These are phyloP conservation scores for Hymenoscyphus fructigenus DNA, from an alignment of 2,329 filamentous ascomycete genomes.

Conservation along the genomic window DNA sequence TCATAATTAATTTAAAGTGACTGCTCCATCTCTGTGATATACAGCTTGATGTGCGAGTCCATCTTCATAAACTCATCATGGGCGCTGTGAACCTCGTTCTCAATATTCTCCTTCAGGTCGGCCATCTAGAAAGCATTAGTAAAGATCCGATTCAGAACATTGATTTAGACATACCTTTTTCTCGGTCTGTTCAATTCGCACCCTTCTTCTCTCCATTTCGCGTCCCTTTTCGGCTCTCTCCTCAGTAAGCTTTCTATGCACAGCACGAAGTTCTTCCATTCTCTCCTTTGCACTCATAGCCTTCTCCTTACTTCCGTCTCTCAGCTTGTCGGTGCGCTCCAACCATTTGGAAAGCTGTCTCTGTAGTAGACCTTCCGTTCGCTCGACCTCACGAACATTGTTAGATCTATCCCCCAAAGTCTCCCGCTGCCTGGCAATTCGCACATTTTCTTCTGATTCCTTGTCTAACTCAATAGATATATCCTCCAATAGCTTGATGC, in stretches of 20 bases:
- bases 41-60: conserved; percentile 94
- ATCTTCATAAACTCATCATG: conserved; percentile 96
- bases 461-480: conserved; percentile 80
- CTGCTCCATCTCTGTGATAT: conserved; percentile 99
- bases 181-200: conserved; percentile 97
- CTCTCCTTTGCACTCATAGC: conserved; percentile 76
- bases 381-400: conserved; percentile 87
- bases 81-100: conserved; percentile 86
- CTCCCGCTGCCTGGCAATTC: conserved; percentile 79
- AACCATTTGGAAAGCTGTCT: conserved; percentile 83
- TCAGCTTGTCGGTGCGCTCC: conserved; percentile 80
- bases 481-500: conserved; percentile 86
- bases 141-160: conserved; percentile 10
- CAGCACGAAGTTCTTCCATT: conserved; percentile 83
- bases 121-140: conserved; percentile 68
- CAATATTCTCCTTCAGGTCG: conserved; percentile 95
- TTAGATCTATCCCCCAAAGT: conserved; percentile 84
- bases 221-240: conserved; percentile 84
- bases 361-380: conserved; percentile 78
- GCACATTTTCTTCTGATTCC: conserved; percentile 85
- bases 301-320: conserved; percentile 78
- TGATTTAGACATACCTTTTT: conserved; percentile 72
- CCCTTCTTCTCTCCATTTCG: conserved; percentile 86
- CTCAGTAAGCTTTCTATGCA: conserved; percentile 78
- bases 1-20: conserved; percentile 49